Base-by-base conservation (phyloP, 768 basidiomycete species). In the Lactifluus echinatus region DNA sequence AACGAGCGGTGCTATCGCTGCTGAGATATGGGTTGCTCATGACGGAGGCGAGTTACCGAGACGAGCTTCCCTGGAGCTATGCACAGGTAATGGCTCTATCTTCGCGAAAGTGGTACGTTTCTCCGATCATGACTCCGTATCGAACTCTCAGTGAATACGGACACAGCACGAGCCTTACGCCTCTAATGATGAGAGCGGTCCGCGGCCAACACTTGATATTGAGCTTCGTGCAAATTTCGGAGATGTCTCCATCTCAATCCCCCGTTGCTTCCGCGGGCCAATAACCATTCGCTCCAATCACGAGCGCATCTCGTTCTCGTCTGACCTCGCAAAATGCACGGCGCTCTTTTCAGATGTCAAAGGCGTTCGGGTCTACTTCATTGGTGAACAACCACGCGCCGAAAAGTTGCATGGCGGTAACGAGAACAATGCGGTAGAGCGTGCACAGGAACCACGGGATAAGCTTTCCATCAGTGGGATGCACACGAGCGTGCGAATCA, bases 81-180 rank as follows among this genome's bases (percentile, higher is more conserved):
- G 31, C 23, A 57, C 37, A n/a, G 24, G 24, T 10, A 40, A 45
- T 8, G 56, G 56, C 31, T 10, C 3, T 3, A 15, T 57, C 14
- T 8, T 4, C 3, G 37, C 45, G n/a, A 53, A 34, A 53, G 23
- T 58, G 21, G 57, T 58, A 47, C 51, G 52, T 47, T 17, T 29
- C 31, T 28, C 4, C 31, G 31, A 31, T n/a, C n/a, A n/a, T n/a
- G n/a, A n/a, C n/a, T n/a, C n/a, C n/a, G n/a, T n/a, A n/a, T n/a
- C n/a, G 4, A 34, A 4, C 8, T 10, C 10, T 49, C 19, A 34
- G 21, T n/a, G 11, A 34, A 31, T 14, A 15, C 11, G 34, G 34
- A 8, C 15, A 34, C 26, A 55, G 46, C 47, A 50, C 17, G 34
- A 44, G 4, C 33, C 23, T n/a, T 17, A 10, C 21, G n/a, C 33